These are phyloP conservation scores for Senna tora DNA, from an alignment of 306 rosid genomes.

Conservation along the genomic window DNA sequence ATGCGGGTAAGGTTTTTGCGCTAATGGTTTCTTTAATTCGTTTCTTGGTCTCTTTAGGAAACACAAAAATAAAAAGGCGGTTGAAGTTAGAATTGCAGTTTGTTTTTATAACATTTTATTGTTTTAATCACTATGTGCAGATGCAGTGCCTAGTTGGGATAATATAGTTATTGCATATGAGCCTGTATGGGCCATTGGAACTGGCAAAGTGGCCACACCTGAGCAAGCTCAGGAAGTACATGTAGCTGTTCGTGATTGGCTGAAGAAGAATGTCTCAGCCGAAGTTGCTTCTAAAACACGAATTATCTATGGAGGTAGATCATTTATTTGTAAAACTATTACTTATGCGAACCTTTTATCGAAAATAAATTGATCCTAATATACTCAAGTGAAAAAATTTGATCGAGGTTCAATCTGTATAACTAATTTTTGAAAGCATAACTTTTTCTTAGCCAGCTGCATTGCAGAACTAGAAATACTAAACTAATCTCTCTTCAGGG, in stretches of 20 bases:
- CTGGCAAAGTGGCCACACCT: constrained; percentile 97
- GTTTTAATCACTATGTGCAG: constrained; percentile 49
- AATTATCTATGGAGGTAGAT: constrained; percentile 93
- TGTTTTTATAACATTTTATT: constrained; percentile 23
- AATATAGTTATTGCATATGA: constrained; percentile 91
- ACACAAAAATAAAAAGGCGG: neutral
- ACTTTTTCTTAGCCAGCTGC: neutral
- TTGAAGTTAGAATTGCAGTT: neutral
- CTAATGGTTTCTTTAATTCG: constrained; percentile 21
- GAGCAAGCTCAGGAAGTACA: constrained; percentile 99
- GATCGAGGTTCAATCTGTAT: constrained; percentile 3
- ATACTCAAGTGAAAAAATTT: constrained; percentile 18
- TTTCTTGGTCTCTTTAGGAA: constrained; percentile 22
- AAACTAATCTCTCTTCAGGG: constrained; percentile 54
- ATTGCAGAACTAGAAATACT: neutral
- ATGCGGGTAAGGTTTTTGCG: constrained; percentile 59
- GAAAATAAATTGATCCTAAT: constrained; percentile 25
- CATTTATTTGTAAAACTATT: constrained; percentile 4
- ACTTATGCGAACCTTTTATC: neutral
- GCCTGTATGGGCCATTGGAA: constrained; percentile 99
- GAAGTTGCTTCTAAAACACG: constrained; percentile 94
- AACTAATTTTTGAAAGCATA: constrained; percentile 1
- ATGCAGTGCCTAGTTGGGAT: constrained; percentile 94
- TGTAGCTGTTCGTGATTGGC: constrained; percentile 91
- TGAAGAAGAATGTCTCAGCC: constrained; percentile 72